Base-by-base conservation (phyloP, 768 basidiomycete species). In the Lactifluus pinguis region DNA sequence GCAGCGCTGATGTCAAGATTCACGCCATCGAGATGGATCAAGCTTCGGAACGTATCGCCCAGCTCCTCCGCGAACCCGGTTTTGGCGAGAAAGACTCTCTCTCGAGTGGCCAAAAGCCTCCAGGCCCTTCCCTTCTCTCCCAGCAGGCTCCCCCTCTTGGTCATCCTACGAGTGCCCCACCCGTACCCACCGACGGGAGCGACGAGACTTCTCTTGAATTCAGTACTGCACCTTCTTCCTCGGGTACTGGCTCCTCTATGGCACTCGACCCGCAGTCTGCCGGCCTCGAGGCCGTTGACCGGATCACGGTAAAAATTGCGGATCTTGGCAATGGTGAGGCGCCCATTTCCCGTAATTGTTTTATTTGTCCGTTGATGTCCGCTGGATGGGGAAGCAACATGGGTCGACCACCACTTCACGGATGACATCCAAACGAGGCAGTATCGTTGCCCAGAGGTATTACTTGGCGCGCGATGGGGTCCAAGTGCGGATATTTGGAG, bases 341-440 rank as follows among this genome's bases (percentile, higher is more conserved):
- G 48, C 51, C 13, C 44, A n/a, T 45, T 39, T 42, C 15, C 42
- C 60, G 44, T 59, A 15, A 49, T 45, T 56, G 29, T 30, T 11
- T 65, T 53, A 57, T 54, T 30, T 51, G 34, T 59, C 57, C 47
- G 49, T 44, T 51, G 51, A 50, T 54, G 6, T 50, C 15, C 34
- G 49, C n/a, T 36, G 47, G 48, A 41, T 32, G 7, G 41, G 30
- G 14, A 67, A 86, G 89, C 89, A 10, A 92, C 89, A 1, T 91
- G 89, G 89, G 83, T 83, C 34, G 90, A 95, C 68, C 91, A 98
- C 66, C 97, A 98, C 70, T 99, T 98, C 66, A 98, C 97, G 47
- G 95, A 99, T 73, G 97, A 98, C 68, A 98, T 98, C 67, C 89
- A 98, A 76, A 99, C 97, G 30, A 76, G 95, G 69, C 97, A 98